A percentile compares a stretch with the other conserved stretches of the same genome.
Evolutionary conservation across 2,329 filamentous ascomycete species (phyloP).

Genomic region (Penicillium sp.): DNA sequence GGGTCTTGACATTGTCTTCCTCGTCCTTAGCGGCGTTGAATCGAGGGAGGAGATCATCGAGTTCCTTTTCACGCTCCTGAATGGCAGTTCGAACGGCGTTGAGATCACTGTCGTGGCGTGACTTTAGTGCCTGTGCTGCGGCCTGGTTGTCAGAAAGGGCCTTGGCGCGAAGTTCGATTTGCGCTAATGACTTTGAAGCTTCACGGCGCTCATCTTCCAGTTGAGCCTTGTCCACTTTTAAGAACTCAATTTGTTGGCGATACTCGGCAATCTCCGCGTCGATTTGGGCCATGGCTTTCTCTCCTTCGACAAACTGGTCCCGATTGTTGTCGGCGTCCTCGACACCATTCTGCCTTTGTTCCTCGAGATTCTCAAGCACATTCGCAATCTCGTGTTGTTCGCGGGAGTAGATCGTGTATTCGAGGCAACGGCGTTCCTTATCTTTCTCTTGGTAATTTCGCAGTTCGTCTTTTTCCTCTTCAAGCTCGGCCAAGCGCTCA

Average conservation of each 20-base stretch:
- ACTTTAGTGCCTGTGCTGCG: constrained; percentile 71
- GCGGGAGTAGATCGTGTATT: constrained; percentile 91
- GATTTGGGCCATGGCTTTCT: constrained; percentile 76
- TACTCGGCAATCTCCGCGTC: constrained; percentile 79
- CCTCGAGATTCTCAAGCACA: constrained; percentile 80
- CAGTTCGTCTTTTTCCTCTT: constrained; percentile 96
- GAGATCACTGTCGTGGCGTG: constrained; percentile 72
- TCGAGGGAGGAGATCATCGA: constrained; percentile 73
- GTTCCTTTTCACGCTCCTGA: constrained; percentile 72
- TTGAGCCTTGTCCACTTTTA: constrained; percentile 82
- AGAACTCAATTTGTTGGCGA: constrained; percentile 79
- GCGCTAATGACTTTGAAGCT: constrained; percentile 75
- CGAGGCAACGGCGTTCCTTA: constrained; percentile 83
- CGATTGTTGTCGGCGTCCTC: constrained; percentile 83
- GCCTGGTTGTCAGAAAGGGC: constrained; percentile 81
- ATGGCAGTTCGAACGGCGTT: constrained; percentile 75
- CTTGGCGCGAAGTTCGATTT: constrained; percentile 83
- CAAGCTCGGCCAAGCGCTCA: constrained; percentile 82
- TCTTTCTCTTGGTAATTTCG: constrained; percentile 94
- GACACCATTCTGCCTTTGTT: constrained; percentile 76
- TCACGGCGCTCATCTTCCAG: constrained; percentile 89
- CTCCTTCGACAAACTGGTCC: constrained; percentile 73
- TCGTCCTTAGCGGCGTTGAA: constrained; percentile 74
- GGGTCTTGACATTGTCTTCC: constrained; percentile 70
- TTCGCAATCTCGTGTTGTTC: constrained; percentile 80